These are phyloP conservation scores for Firmiana major DNA, from an alignment of 345 rosid genomes.

Conservation along the genomic window DNA sequence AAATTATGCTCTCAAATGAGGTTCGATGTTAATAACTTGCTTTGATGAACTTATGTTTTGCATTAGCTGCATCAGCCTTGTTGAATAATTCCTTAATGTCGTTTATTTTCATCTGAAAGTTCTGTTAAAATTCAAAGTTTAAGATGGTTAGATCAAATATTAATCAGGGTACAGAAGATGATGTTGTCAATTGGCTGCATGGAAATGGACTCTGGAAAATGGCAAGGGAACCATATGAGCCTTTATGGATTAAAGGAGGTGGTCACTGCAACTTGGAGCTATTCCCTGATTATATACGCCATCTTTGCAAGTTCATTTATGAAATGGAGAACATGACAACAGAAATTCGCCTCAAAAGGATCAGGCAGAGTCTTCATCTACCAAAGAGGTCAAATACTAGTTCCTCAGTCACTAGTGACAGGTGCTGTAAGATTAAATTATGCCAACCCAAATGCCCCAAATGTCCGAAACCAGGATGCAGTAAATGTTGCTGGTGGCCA, in stretches of 20 bases:
- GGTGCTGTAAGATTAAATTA: conserved; percentile 50
- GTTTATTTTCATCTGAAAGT: neutral
- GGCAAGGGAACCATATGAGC: conserved; percentile 90
- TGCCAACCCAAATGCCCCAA: conserved; percentile 42
- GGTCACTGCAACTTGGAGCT: conserved; percentile 98
- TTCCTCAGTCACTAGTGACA: neutral
- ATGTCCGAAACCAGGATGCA: conserved; percentile 47
- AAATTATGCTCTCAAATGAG: neutral
- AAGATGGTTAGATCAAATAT: neutral
- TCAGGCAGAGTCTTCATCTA: conserved; percentile 46
- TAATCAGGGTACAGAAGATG: conserved; percentile 92
- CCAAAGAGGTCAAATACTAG: conserved; percentile 33
- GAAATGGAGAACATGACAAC: conserved; percentile 90
- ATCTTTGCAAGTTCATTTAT: conserved; percentile 70
- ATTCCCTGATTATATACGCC: conserved; percentile 86
- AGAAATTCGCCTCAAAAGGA: conserved; percentile 64
- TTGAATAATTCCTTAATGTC: neutral
- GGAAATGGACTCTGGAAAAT: conserved; percentile 89
- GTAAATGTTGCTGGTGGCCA: conserved; percentile 29
- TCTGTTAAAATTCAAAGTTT: neutral
- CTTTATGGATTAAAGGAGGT: conserved; percentile 98
- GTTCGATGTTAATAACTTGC: neutral
- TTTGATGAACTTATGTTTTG: neutral
- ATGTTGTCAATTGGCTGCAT: conserved; percentile 94
- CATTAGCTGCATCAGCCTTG: neutral